A percentile compares a stretch with the other conserved stretches of the same genome.
Conservation (phyloP, 2,329 filamentous ascomycete species). For the Xylariales sp. region DNA sequence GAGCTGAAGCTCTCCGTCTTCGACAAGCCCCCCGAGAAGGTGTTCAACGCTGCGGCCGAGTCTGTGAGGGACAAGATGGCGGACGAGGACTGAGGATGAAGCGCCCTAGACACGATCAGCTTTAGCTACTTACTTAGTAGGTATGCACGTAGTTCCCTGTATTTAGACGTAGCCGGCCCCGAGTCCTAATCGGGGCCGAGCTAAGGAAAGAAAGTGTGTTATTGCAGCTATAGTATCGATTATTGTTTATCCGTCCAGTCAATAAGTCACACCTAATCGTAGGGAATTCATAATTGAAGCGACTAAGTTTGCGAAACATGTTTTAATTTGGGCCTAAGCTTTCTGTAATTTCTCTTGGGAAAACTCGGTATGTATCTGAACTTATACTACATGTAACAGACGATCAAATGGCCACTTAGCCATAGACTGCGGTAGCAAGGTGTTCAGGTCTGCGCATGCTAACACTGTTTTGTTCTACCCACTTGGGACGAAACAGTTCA, state of each 20-base stretch:
- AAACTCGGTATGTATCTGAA: constrained; percentile 33
- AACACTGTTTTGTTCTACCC: constrained; percentile 35
- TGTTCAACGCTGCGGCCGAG: constrained; percentile 48
- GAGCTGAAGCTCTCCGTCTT: constrained; percentile 52
- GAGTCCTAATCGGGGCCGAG: neutral
- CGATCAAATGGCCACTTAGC: constrained; percentile 36
- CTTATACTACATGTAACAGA: constrained; percentile 35
- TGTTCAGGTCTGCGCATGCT: constrained; percentile 30
- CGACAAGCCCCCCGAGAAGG: constrained; percentile 47
- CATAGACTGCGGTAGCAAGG: constrained; percentile 20
- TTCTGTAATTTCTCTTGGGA: constrained; percentile 25
- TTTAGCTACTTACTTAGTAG: neutral
- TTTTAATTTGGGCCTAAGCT: constrained; percentile 21
- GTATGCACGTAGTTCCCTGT: neutral
- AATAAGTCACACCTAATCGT: neutral
- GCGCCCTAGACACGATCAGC: neutral
- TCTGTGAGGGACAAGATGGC: constrained; percentile 50
- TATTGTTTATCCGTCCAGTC: neutral
- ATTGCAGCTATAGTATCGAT: constrained; percentile 6
- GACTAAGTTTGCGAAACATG: constrained; percentile 10
- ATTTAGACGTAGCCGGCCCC: neutral
- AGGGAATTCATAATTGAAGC: neutral
- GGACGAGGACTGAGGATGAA: constrained; percentile 47
- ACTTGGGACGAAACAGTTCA: constrained; percentile 38
- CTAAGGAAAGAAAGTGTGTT: neutral